A percentile compares a stretch with the other conserved stretches of the same genome.
Conservation (phyloP, 345 rosid genomes). For the Eucalyptus polyanthemos region DNA sequence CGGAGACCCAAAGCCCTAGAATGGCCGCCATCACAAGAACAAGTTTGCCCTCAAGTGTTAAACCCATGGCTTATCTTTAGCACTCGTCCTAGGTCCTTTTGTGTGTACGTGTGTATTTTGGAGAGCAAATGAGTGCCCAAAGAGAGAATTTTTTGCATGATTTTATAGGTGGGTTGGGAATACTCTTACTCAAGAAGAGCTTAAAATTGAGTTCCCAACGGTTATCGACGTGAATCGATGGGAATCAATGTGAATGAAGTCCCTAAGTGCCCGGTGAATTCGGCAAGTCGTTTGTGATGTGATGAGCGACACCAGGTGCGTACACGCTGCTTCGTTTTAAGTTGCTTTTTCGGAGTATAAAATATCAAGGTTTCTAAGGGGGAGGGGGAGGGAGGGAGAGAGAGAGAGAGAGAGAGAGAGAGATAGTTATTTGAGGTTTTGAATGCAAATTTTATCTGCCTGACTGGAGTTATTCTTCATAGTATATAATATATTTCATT, state of each 20-base stretch:
- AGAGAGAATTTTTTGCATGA: neutral
- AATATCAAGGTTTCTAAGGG: neutral
- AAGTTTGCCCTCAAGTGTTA: neutral
- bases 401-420: neutral
- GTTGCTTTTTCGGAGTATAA: neutral
- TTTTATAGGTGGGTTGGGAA: neutral
- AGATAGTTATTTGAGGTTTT: neutral
- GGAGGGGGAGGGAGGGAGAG: neutral
- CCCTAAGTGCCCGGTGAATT: too few species aligned
- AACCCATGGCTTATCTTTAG: too few species aligned
- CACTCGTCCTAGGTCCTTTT: neutral
- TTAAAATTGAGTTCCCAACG: too few species aligned
- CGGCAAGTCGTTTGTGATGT: too few species aligned
- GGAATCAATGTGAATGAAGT: too few species aligned
- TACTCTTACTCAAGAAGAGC: neutral
- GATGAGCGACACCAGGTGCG: too few species aligned
- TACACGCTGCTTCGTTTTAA: too few species aligned
- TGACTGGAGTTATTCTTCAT: neutral
- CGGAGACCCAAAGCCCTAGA: neutral
- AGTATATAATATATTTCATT: neutral
- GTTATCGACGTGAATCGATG: too few species aligned
- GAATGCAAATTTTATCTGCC: neutral
- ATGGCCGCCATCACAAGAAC: neutral
- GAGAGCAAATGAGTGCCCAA: neutral
- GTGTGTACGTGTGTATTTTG: neutral